Evolutionary conservation across 2,329 filamentous ascomycete species (phyloP).

Genomic region (Fusarium sarcochroum): DNA sequence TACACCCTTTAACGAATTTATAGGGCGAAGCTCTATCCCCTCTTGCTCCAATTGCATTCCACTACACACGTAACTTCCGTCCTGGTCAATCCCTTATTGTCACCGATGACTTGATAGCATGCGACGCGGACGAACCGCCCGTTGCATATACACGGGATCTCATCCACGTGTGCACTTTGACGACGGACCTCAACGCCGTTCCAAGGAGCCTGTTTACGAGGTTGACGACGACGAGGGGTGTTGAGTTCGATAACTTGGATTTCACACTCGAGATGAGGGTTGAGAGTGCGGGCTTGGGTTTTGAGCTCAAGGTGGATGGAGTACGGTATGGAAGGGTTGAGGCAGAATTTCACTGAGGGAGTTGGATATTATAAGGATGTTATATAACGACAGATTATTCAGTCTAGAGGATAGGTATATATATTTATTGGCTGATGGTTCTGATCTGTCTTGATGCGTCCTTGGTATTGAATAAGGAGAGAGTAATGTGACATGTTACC

Average conservation of each 20-base stretch:
- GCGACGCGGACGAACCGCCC: slow-evolving; percentile 77
- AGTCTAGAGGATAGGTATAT: slow-evolving; percentile 15
- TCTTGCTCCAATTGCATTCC: slow-evolving; percentile 81
- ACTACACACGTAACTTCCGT: slow-evolving; percentile 88
- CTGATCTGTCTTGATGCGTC: not conserved
- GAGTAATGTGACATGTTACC: too few relatives aligned
- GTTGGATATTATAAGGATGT: not conserved
- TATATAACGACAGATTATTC: not conserved
- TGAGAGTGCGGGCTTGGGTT: slow-evolving; percentile 80
- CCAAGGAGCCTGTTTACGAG: slow-evolving; percentile 80
- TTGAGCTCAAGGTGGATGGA: slow-evolving; percentile 84
- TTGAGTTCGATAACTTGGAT: slow-evolving; percentile 86
- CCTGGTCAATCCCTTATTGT: slow-evolving; percentile 83
- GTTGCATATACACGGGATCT: slow-evolving; percentile 72
- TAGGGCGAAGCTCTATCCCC: slow-evolving; percentile 82
- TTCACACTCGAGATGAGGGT: slow-evolving; percentile 89
- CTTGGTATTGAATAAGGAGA: too few relatives aligned
- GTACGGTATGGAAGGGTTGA: slow-evolving; percentile 82
- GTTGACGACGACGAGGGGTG: slow-evolving; percentile 81
- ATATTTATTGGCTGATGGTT: not conserved
- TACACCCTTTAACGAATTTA: slow-evolving; percentile 1
- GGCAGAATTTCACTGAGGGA: slow-evolving; percentile 76
- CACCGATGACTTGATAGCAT: slow-evolving; percentile 84
- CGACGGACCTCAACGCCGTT: slow-evolving; percentile 83
- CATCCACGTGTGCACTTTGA: slow-evolving; percentile 82